Evolutionary conservation across 2,329 filamentous ascomycete genomes (phyloP).

Genomic region (Decorospora gaudefroyi): DNA sequence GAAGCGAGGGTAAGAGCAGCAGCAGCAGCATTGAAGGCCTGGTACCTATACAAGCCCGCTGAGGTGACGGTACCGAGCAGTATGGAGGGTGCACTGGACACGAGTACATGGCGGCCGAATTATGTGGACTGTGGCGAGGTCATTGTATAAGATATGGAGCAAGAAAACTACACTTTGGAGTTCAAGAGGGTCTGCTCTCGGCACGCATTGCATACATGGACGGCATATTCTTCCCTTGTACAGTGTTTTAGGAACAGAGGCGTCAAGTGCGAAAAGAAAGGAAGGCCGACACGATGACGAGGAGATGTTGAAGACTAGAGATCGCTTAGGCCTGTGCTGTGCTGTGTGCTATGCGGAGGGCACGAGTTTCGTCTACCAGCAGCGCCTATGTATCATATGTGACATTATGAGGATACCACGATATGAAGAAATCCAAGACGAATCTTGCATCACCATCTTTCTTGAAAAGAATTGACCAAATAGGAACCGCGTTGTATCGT

Average conservation of each 20-base stretch:
- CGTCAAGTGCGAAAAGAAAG: background rate
- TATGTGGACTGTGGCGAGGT: constrained; percentile 63
- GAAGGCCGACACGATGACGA: background rate
- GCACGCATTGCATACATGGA: constrained; percentile 16
- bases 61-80: constrained; percentile 58
- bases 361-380: constrained; percentile 1
- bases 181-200: constrained; percentile 12
- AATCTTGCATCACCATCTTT: constrained; percentile 16
- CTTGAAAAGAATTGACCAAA: too few relatives aligned
- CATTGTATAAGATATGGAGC: constrained; percentile 46
- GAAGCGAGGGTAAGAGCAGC: constrained; percentile 78
- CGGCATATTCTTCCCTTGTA: constrained; percentile 24
- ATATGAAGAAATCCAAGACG: constrained; percentile 19
- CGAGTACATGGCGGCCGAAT: constrained; percentile 57
- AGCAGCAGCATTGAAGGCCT: constrained; percentile 84
- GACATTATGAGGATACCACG: constrained; percentile 20
- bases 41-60: constrained; percentile 91
- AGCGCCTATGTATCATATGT: constrained; percentile 28
- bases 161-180: constrained; percentile 26
- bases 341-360: background rate
- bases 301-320: constrained; percentile 4
- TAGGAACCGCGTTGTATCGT: too few relatives aligned
- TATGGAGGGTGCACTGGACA: constrained; percentile 45
- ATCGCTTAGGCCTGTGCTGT: constrained; percentile 1
- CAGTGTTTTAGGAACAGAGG: constrained; percentile 10